A percentile compares a stretch with the other conserved stretches of the same genome.
phyloP scores from a whole-genome alignment of 495 filamentous ascomycete species.

The Xylaria telfairii region DNA sequence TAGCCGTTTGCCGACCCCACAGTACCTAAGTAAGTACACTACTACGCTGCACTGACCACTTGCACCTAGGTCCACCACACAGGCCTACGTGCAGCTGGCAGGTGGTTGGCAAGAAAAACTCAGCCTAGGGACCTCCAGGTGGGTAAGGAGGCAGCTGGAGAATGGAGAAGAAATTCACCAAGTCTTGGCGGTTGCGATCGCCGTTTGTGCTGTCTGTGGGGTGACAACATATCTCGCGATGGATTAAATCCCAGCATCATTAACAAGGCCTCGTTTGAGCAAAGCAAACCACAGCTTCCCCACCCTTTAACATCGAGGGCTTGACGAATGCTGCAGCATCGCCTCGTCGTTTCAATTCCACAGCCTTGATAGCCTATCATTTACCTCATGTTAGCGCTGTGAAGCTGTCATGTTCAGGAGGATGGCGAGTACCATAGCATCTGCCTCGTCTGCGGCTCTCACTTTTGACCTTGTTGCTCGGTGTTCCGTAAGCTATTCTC shows the following conservation, averaged over 20 bases:
- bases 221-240: background rate
- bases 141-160: too few relatives aligned
- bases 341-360: background rate
- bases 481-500: conserved; percentile 71
- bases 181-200: conserved; percentile 14
- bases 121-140: too few relatives aligned
- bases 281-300: background rate
- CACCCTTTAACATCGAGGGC: background rate
- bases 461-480: conserved; percentile 80
- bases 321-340: background rate
- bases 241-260: background rate
- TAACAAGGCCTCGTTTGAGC: background rate
- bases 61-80: background rate
- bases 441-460: conserved; percentile 63
- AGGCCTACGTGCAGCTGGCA: background rate
- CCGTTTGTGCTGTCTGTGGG: too few relatives aligned
- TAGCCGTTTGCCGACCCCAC: too few relatives aligned
- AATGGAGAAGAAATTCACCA: conserved; percentile 14
- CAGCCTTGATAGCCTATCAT: background rate
- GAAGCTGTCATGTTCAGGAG: conserved; percentile 36
- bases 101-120: conserved; percentile 1
- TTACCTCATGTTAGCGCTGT: background rate
- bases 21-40: too few relatives aligned
- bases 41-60: too few relatives aligned
- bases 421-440: conserved; percentile 53